Evolutionary conservation across 805 yeast species (phyloP).

Genomic region (Zygoascus biomembranicola): DNA sequence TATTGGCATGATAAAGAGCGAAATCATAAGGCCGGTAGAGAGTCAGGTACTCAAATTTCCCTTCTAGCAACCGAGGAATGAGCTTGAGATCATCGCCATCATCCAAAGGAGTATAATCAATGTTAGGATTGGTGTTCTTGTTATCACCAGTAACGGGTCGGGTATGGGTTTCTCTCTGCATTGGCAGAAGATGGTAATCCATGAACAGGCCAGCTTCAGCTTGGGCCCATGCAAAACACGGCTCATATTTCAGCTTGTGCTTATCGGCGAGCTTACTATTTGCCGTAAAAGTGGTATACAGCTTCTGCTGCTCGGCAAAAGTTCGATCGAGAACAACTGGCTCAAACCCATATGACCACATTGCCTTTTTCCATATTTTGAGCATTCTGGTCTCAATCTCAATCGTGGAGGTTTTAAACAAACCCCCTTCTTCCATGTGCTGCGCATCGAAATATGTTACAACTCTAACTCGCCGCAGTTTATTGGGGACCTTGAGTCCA

Average conservation of each 20-base stretch:
- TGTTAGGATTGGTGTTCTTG: not conserved
- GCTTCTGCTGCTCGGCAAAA: conserved; percentile 13
- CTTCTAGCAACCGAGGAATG: conserved; percentile 8
- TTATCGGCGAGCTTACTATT: conserved; percentile 6
- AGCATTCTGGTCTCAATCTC: conserved; percentile 15
- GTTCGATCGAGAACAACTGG: conserved; percentile 19
- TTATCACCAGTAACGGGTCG: not conserved
- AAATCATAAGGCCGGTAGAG: not conserved
- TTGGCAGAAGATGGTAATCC: conserved; percentile 21
- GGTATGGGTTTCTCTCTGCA: conserved; percentile 1
- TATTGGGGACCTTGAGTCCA: not conserved
- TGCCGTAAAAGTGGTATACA: conserved; percentile 9
- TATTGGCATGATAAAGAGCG: not conserved
- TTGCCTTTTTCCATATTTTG: conserved; percentile 21
- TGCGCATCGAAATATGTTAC: conserved; percentile 12
- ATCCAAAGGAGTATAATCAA: not conserved
- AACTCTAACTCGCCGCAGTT: conserved; percentile 1
- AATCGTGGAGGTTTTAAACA: not conserved
- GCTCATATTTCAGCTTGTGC: conserved; percentile 8
- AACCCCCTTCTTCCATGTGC: not conserved
- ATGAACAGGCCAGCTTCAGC: conserved; percentile 21
- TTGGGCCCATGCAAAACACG: conserved; percentile 20
- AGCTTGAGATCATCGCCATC: conserved; percentile 5
- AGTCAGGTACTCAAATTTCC: conserved; percentile 15
- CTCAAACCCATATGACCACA: conserved; percentile 23